Evolutionary conservation across 2,329 filamentous ascomycete genomes (phyloP), one percentile per base, ranked within the genome.

Genomic region (Aspergillus vadensis): DNA sequence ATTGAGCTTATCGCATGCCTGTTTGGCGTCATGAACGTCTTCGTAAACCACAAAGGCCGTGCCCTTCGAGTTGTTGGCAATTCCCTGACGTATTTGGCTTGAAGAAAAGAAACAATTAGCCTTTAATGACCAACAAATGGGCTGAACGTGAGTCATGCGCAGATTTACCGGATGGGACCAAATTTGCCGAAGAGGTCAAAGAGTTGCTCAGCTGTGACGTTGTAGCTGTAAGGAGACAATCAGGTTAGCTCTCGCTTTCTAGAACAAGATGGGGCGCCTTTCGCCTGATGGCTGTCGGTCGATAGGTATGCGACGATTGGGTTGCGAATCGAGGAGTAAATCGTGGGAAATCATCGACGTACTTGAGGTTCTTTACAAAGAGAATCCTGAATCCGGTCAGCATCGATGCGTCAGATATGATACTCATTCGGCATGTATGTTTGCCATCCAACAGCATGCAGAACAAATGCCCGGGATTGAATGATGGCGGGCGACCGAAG

Each of bases 321-420:
- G 17, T 55, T 39, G 30, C 49, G 61, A 58, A 25, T 53, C 52
- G 50, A 48, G n/a, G 55, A 48, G 57, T 4, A 19, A 44, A 44
- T 23, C 21, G 5, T 14, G 17, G 41, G 32, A 36, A 23, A 21
- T 44, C 41, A 44, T 41, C 32, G 60, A 81, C 83, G 70, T 80
- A 96, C 92, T 91, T 96, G 84, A 98, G 87, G 87, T 99, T 98
- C 91, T 98, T 98, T 75, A 98, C 94, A 87, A 98, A 98, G 84
- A 99, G 91, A 89, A 95, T 94, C 89, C 94, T 97, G 70, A 65
- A 67, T 27, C 10, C 17, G 30, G 58, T 64, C 49, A 67, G 59
- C 55, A 59, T 12, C 52, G 36, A 21, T 7, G 19, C 48, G 14
- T 25, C 25, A 32, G 14, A 27, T 21, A 55, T 23, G 4, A 49